phyloP scores from a whole-genome alignment of 108 stramenopile genomes.

The Nitzschia palea region DNA sequence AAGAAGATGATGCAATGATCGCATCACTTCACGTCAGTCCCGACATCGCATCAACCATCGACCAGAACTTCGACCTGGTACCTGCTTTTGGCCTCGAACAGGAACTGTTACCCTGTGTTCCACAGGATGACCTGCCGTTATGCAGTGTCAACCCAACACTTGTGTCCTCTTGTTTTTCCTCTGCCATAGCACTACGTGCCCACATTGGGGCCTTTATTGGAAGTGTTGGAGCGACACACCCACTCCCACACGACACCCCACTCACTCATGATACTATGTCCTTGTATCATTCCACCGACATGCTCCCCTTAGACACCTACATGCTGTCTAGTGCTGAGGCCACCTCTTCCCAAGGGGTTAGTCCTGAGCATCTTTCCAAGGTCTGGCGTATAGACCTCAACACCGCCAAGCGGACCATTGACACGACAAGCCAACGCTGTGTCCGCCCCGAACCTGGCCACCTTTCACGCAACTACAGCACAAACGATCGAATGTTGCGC shows the following conservation, averaged over 20 bases:
- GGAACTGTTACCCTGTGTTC: too few relatives aligned
- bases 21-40: not conserved
- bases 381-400: constrained; percentile 29
- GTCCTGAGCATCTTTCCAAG: constrained; percentile 30
- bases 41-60: not conserved
- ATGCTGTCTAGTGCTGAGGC: constrained; percentile 10
- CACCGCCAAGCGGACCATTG: constrained; percentile 23
- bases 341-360: constrained; percentile 13
- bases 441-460: not conserved
- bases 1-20: not conserved
- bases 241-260: not conserved
- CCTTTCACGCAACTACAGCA: constrained; percentile 26
- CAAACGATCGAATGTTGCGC: constrained; percentile 30
- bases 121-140: not conserved
- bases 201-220: not conserved
- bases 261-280: not conserved
- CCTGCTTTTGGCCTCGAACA: not conserved
- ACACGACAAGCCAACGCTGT: constrained; percentile 22
- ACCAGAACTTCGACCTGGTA: not conserved
- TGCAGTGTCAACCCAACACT: not conserved
- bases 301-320: constrained; percentile 11
- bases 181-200: not conserved
- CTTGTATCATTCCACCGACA: not conserved
- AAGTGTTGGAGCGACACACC: not conserved
- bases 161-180: not conserved